These are phyloP conservation scores for Myxozyma neotropica DNA, from an alignment of 805 yeast species.

Conservation along the genomic window DNA sequence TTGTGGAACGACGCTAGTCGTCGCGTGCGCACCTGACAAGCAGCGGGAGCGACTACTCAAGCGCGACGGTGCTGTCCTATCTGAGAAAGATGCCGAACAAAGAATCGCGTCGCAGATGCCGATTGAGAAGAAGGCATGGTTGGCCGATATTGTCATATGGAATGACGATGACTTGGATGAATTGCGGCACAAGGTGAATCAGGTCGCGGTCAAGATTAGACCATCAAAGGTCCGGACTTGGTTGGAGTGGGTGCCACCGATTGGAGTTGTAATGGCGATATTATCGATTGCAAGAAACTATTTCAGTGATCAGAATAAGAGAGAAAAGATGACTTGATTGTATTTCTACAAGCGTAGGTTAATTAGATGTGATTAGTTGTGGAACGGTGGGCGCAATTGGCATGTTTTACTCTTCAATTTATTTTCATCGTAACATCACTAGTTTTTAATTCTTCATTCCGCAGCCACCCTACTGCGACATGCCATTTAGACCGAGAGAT, in stretches of 20 bases:
- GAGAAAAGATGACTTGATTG: constrained; percentile 5
- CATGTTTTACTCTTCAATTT: no score
- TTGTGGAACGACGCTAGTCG: constrained; percentile 73
- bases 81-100: constrained; percentile 64
- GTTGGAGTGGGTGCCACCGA: constrained; percentile 44
- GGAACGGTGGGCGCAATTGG: no score
- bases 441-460: no score
- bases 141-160: constrained; percentile 68
- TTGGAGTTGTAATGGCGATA: constrained; percentile 39
- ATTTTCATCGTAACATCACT: no score
- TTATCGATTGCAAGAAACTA: constrained; percentile 7
- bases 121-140: constrained; percentile 54
- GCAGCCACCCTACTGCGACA: background rate
- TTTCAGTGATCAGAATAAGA: constrained; percentile 1
- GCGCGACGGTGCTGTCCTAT: constrained; percentile 66
- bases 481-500: constrained; percentile 27
- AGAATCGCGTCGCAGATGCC: constrained; percentile 80
- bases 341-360: background rate
- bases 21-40: constrained; percentile 57
- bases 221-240: constrained; percentile 32
- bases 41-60: constrained; percentile 65
- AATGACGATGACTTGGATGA: constrained; percentile 56
- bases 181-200: constrained; percentile 8
- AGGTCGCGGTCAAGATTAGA: constrained; percentile 3
- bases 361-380: background rate